phyloP scores from a whole-genome alignment of 2,329 filamentous ascomycete species.

The Dothistroma septosporum region DNA sequence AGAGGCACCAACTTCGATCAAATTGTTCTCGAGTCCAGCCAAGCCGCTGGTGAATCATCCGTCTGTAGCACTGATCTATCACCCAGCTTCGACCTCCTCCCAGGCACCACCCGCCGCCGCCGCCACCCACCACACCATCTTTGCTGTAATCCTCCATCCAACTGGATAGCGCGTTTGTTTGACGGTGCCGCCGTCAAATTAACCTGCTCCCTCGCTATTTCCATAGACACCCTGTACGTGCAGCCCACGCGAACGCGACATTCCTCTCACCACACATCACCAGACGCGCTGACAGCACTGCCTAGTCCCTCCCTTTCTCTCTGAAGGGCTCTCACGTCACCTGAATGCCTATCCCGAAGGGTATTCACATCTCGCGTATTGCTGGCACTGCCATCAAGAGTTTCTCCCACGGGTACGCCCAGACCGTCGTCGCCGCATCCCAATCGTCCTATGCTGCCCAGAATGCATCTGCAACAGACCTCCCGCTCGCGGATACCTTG shows the following conservation, averaged over 20 bases:
- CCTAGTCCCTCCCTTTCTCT: constrained; percentile 46
- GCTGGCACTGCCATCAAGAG: constrained; percentile 64
- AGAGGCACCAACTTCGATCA: background rate
- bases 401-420: constrained; percentile 95
- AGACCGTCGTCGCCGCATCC: constrained; percentile 92
- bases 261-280: constrained; percentile 10
- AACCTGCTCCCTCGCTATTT: constrained; percentile 69
- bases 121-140: constrained; percentile 11
- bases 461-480: constrained; percentile 48
- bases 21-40: constrained; percentile 1
- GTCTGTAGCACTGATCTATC: background rate
- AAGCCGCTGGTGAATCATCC: constrained; percentile 9
- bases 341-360: constrained; percentile 81
- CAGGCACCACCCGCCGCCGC: constrained; percentile 9
- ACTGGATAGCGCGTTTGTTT: constrained; percentile 74
- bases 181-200: constrained; percentile 91
- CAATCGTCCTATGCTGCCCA: constrained; percentile 75
- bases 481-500: constrained; percentile 49
- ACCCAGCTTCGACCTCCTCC: background rate
- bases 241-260: constrained; percentile 7
- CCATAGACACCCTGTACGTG: constrained; percentile 15
- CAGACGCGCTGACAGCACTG: constrained; percentile 22
- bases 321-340: constrained; percentile 57
- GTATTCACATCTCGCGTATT: constrained; percentile 87
- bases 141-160: constrained; percentile 9